Evolutionary conservation across 176 grass and related monocot species (phyloP).

Genomic region (Oryza glaberrima): DNA sequence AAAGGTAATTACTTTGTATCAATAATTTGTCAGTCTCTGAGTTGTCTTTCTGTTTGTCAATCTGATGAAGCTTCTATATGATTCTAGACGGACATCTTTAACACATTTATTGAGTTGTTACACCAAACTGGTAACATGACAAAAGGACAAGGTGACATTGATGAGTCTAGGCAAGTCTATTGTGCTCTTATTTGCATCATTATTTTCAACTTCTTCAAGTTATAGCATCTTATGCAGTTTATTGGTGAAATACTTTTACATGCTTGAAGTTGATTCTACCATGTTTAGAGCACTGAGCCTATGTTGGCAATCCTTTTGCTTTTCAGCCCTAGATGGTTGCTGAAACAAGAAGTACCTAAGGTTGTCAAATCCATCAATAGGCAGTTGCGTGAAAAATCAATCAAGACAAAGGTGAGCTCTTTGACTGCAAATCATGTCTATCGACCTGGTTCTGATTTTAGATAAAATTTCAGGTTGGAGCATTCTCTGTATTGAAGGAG

Average conservation of each 20-base stretch:
- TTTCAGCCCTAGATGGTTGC: constrained; percentile 87
- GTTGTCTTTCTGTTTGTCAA: constrained; percentile 28
- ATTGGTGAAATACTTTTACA: not conserved
- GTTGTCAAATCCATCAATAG: constrained; percentile 92
- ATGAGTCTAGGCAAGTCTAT: constrained; percentile 70
- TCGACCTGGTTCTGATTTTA: constrained; percentile 25
- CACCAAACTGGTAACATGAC: constrained; percentile 94
- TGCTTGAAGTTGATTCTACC: not conserved
- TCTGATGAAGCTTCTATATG: constrained; percentile 45
- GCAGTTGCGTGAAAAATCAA: constrained; percentile 98
- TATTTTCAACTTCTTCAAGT: not conserved
- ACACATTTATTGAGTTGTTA: constrained; percentile 94
- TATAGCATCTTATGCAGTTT: not conserved
- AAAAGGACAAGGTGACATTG: constrained; percentile 87
- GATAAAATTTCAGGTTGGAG: constrained; percentile 66
- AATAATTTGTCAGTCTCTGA: constrained; percentile 7
- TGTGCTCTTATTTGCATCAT: constrained; percentile 1
- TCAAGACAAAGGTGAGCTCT: constrained; percentile 87
- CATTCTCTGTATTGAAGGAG: constrained; percentile 97
- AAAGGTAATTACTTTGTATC: constrained; percentile 61
- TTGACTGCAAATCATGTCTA: constrained; percentile 25
- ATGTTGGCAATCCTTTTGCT: constrained; percentile 25
- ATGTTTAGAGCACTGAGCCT: constrained; percentile 4
- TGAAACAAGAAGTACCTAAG: constrained; percentile 99
- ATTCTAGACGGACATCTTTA: constrained; percentile 96